Conservation (phyloP, 2,329 filamentous ascomycete genomes). For the Furcasterigmium sp. region DNA sequence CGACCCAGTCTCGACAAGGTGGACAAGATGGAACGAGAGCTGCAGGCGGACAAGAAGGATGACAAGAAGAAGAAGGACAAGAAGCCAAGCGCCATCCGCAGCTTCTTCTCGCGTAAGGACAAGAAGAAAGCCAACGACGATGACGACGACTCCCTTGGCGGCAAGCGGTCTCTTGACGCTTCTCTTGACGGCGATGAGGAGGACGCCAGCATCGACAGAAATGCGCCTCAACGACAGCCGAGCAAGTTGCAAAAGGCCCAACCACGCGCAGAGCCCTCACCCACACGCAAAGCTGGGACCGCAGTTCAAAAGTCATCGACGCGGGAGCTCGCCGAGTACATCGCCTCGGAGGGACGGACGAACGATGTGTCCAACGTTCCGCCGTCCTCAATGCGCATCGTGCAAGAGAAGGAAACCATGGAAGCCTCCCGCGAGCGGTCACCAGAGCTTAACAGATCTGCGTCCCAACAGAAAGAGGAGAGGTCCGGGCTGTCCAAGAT, state of each 20-base stretch:
- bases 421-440: conserved; percentile 20
- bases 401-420: conserved; percentile 40
- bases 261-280: conserved; percentile 42
- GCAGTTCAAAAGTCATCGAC: conserved; percentile 25
- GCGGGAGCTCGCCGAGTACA: conserved; percentile 35
- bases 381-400: conserved; percentile 49
- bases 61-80: conserved; percentile 71
- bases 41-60: conserved; percentile 62
- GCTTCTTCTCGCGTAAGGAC: conserved; percentile 58
- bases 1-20: conserved; percentile 69
- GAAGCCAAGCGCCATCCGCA: conserved; percentile 51
- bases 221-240: conserved; percentile 47
- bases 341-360: conserved; percentile 34
- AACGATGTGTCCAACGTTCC: conserved; percentile 53
- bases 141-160: conserved; percentile 50
- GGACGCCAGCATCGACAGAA: conserved; percentile 38
- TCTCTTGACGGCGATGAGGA: conserved; percentile 41
- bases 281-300: conserved; percentile 32
- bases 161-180: conserved; percentile 58
- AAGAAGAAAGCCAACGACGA: conserved; percentile 53
- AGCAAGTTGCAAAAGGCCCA: conserved; percentile 69
- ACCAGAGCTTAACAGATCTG: conserved; percentile 25
- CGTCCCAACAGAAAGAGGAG: conserved; percentile 32
- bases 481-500: conserved; percentile 37
- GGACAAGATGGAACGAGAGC: conserved; percentile 53